phyloP scores from a whole-genome alignment of 2,329 filamentous ascomycete genomes.

The Fonsecaea erecta region DNA sequence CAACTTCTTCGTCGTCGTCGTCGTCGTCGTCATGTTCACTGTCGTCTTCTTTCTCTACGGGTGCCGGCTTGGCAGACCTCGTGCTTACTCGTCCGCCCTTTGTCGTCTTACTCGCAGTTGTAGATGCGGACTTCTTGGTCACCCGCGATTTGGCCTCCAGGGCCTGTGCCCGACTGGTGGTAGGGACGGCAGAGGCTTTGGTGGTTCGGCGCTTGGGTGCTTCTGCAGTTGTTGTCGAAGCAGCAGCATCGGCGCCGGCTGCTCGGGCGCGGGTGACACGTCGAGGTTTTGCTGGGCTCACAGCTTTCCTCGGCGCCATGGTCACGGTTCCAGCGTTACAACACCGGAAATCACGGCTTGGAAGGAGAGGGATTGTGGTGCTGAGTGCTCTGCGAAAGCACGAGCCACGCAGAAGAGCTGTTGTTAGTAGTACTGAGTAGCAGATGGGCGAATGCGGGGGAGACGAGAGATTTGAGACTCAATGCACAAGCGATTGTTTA shows the following conservation, averaged over 20 bases:
- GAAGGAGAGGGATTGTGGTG: not conserved
- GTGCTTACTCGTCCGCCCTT: slow-evolving; percentile 8
- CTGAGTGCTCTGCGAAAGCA: not conserved
- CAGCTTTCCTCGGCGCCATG: slow-evolving; percentile 35
- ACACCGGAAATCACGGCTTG: not conserved
- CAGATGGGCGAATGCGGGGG: slow-evolving; percentile 4
- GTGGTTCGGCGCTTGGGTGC: slow-evolving; percentile 29
- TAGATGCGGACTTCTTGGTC: slow-evolving; percentile 27
- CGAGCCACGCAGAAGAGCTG: not conserved
- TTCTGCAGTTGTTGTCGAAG: slow-evolving; percentile 18
- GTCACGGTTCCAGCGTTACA: not conserved
- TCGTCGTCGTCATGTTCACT: slow-evolving; percentile 7
- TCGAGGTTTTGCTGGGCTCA: slow-evolving; percentile 40
- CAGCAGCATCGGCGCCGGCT: slow-evolving; percentile 29
- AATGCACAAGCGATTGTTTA: slow-evolving; percentile 10
- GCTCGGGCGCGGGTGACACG: slow-evolving; percentile 43
- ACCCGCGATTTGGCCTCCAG: slow-evolving; percentile 31
- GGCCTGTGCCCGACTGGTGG: slow-evolving; percentile 34
- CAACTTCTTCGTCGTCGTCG: slow-evolving; percentile 20
- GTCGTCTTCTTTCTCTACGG: not conserved
- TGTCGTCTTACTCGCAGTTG: slow-evolving; percentile 12
- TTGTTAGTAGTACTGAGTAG: not conserved
- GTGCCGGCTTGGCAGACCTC: slow-evolving; percentile 2
- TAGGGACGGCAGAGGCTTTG: slow-evolving; percentile 26
- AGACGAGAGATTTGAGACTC: not conserved